Conservation (phyloP, 352 stramenopile genomes). For the Phytophthora melonis region DNA sequence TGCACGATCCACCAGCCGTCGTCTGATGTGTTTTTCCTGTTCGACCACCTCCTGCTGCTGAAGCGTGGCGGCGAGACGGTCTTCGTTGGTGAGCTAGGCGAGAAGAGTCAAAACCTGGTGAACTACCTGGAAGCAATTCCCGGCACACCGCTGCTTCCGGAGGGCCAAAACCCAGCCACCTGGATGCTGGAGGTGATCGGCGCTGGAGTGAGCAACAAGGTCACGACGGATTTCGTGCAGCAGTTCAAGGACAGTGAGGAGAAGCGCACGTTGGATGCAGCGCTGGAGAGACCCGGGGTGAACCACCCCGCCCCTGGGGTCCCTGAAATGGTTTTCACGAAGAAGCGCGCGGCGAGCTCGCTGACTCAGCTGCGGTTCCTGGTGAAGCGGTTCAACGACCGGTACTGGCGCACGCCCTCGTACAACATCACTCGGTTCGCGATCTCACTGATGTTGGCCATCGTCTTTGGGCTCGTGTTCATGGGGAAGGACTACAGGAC, state of each 20-base stretch:
- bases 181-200: conserved; percentile 24
- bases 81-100: conserved; percentile 43
- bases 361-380: conserved; percentile 21
- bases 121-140: conserved; percentile 15
- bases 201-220: conserved; percentile 4
- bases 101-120: conserved; percentile 22
- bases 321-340: conserved; percentile 15
- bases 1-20: conserved; percentile 94
- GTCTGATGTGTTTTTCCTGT: conserved; percentile 88
- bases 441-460: conserved; percentile 15
- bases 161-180: conserved; percentile 18
- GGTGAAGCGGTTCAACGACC: conserved; percentile 19
- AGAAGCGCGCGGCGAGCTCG: conserved; percentile 16
- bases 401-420: conserved; percentile 23
- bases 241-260: conserved; percentile 21
- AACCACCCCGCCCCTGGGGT: conserved; percentile 6
- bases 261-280: conserved; percentile 7
- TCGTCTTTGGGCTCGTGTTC: conserved; percentile 18
- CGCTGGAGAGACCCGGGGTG: conserved; percentile 10
- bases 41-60: conserved; percentile 84
- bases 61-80: conserved; percentile 53
- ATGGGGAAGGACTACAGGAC: conserved; percentile 19
- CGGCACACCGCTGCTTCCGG: conserved; percentile 5
- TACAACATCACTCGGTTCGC: conserved; percentile 24
- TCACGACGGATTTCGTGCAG: conserved; percentile 21